Percentiles rank a stretch among this genome's conserved stretches.
Evolutionary conservation across 2,329 filamentous ascomycete species (phyloP).

Genomic region (Chrysoporthe austroafricana): DNA sequence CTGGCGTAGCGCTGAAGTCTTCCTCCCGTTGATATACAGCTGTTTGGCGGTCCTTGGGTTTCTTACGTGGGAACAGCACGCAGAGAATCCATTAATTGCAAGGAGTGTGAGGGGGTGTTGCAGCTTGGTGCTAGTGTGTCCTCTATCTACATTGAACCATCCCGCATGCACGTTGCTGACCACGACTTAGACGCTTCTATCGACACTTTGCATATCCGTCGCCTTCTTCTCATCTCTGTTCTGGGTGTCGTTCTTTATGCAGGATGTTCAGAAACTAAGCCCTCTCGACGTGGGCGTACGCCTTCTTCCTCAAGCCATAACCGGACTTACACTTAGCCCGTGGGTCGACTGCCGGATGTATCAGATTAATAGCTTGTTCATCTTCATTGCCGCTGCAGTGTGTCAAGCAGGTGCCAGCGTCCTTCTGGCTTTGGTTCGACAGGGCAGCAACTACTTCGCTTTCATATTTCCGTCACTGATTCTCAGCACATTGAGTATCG

Average conservation of each 20-base stretch:
- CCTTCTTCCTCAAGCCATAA: constrained; percentile 39
- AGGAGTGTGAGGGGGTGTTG: constrained; percentile 36
- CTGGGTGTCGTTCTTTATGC: constrained; percentile 42
- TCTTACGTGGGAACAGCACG: constrained; percentile 38
- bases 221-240: constrained; percentile 40
- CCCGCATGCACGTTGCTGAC: background rate
- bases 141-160: background rate
- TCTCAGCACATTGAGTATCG: constrained; percentile 40
- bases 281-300: constrained; percentile 38
- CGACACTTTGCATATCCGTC: constrained; percentile 38
- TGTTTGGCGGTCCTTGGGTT: constrained; percentile 38
- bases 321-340: constrained; percentile 38
- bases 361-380: constrained; percentile 31
- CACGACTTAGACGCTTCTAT: constrained; percentile 33
- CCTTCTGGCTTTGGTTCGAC: constrained; percentile 38
- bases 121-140: constrained; percentile 12
- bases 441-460: constrained; percentile 36
- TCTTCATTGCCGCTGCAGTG: constrained; percentile 35
- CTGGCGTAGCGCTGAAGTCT: constrained; percentile 40
- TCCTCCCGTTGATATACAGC: constrained; percentile 38
- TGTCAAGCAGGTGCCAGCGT: constrained; percentile 37
- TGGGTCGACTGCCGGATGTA: constrained; percentile 11
- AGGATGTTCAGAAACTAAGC: constrained; percentile 36
- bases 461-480: constrained; percentile 40
- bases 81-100: constrained; percentile 39